Evolutionary conservation across 345 rosid genomes (phyloP).

Genomic region (Brassica napus): Da-Ae NC_063435.1:2167501-2168000

Average conservation of each 20-base stretch:
- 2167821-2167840: slow-evolving; percentile 75
- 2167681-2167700: slow-evolving; percentile 50
- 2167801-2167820: slow-evolving; percentile 39
- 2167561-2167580: slow-evolving; percentile 41
- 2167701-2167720: slow-evolving; percentile 43
- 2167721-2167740: slow-evolving; percentile 45
- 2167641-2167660: slow-evolving; percentile 53
- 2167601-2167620: not conserved
- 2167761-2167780: slow-evolving; percentile 43
- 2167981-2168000: slow-evolving; percentile 43
- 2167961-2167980: slow-evolving; percentile 36
- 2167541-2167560: slow-evolving; percentile 39
- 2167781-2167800: slow-evolving; percentile 36
- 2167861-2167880: slow-evolving; percentile 10
- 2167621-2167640: slow-evolving; percentile 59
- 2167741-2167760: slow-evolving; percentile 55
- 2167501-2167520: not conserved
- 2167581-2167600: slow-evolving; percentile 11
- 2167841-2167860: slow-evolving; percentile 76
- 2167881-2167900: not conserved
- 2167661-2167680: slow-evolving; percentile 63
- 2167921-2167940: slow-evolving; percentile 46
- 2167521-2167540: slow-evolving; percentile 12
- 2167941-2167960: slow-evolving; percentile 32
- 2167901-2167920: slow-evolving; percentile 21